phyloP scores from a whole-genome alignment of 192 early-diverging fungal genomes.

The Coemansia sp. region DNA sequence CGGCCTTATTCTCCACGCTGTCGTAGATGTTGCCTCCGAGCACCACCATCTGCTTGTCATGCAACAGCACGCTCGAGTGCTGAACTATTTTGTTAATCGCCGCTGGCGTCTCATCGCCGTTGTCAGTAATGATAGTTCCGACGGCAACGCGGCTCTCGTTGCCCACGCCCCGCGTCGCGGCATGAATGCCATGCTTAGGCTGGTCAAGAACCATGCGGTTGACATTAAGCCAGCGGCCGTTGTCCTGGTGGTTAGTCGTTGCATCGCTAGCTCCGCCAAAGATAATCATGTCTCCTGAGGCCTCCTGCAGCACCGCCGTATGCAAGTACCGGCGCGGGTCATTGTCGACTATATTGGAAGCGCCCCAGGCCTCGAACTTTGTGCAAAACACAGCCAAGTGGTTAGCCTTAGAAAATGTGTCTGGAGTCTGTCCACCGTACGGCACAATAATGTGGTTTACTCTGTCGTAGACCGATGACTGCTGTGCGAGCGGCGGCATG shows the following conservation, averaged over 20 bases:
- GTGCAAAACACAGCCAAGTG: conserved; percentile 33
- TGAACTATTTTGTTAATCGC: conserved; percentile 20
- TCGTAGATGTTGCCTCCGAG: conserved; percentile 34
- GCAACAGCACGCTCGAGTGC: conserved; percentile 30
- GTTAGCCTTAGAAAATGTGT: conserved; percentile 31
- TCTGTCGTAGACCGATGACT: conserved; percentile 43
- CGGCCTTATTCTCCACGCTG: neutral
- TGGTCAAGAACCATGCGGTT: conserved; percentile 41
- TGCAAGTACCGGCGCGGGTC: conserved; percentile 38
- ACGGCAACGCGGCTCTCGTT: conserved; percentile 6
- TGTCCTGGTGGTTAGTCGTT: conserved; percentile 21
- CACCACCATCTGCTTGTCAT: conserved; percentile 43
- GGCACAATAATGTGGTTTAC: conserved; percentile 38
- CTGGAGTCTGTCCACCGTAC: conserved; percentile 37
- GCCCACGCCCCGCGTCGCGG: neutral
- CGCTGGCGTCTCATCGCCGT: conserved; percentile 20
- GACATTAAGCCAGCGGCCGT: conserved; percentile 24
- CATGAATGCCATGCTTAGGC: conserved; percentile 9
- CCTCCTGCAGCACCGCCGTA: conserved; percentile 34
- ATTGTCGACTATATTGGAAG: conserved; percentile 26
- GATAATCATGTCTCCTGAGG: conserved; percentile 42
- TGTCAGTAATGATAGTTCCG: conserved; percentile 24
- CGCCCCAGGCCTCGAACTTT: conserved; percentile 44
- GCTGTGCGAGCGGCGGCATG: conserved; percentile 50
- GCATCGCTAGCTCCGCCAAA: conserved; percentile 43